A percentile compares a stretch with the other conserved stretches of the same genome.
phyloP scores from a whole-genome alignment of 2,329 filamentous ascomycete genomes.

The Neopestalotiopsis clavispora region DNA sequence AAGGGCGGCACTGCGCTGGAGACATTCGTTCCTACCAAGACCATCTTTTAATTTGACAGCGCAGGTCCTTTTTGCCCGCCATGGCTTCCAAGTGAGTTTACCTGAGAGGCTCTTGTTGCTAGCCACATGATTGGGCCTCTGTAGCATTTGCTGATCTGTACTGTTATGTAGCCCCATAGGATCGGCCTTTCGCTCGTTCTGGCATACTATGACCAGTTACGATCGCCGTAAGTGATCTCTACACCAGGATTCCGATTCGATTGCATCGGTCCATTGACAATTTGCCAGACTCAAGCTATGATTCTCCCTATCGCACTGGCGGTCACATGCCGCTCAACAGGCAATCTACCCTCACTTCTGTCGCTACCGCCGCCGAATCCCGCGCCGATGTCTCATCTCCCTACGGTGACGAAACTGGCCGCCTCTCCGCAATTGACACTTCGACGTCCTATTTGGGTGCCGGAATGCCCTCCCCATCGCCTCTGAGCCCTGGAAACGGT shows the following conservation, averaged over 20 bases:
- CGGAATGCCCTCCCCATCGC: constrained; percentile 43
- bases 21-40: constrained; percentile 3
- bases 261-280: constrained; percentile 17
- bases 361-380: constrained; percentile 89
- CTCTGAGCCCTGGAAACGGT: constrained; percentile 61
- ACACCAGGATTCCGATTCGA: constrained; percentile 24
- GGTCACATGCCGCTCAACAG: constrained; percentile 87
- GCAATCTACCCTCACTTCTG: constrained; percentile 81
- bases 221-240: constrained; percentile 62
- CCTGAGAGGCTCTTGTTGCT: not conserved
- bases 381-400: constrained; percentile 80
- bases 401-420: constrained; percentile 74
- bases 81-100: constrained; percentile 27
- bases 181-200: constrained; percentile 84
- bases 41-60: not conserved
- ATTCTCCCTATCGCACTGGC: constrained; percentile 91
- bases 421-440: constrained; percentile 55
- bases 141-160: not conserved
- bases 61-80: constrained; percentile 16
- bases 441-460: constrained; percentile 66
- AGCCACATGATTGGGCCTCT: not conserved
- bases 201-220: constrained; percentile 86
- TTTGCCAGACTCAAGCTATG: constrained; percentile 83
- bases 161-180: constrained; percentile 56
- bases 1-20: constrained; percentile 12